Evolutionary conservation across 495 filamentous ascomycete genomes (phyloP), one percentile per base, ranked within the genome.

Genomic region (Cryomyces minteri): DNA sequence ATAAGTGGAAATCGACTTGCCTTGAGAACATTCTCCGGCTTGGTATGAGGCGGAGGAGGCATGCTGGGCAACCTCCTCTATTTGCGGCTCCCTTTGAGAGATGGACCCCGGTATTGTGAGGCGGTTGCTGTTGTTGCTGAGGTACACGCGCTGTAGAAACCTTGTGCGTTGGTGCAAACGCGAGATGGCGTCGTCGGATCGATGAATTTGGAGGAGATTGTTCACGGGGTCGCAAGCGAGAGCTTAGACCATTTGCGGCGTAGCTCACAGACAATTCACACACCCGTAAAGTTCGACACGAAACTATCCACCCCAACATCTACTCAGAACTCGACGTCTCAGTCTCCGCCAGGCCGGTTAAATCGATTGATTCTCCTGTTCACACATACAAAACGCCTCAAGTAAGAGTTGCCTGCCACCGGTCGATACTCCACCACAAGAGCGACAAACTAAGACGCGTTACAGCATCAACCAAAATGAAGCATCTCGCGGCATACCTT

Each of bases 401-500:
- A n/a, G 47, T 29, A 12, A 45, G 31, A 10, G 32, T 30, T 36
- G 10, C 31, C 25, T 6, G 28, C 32, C 18, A 25, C 18, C 18
- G 18, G 38, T n/a, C n/a, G 41, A 32, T 9, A 6, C 18, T 52
- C 8, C 28, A 32, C 9, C 31, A 6, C 28, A 51, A 30, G 18
- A 29, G 32, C 34, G 28, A 41, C 44, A 8, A 50, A 33, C 59
- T 8, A n/a, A 8, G 8, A 41, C 9, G 34, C 40, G 8, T 11
- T 18, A 11, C 39, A 54, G 50, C 49, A 60, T 42, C 57, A 45
- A 50, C 67, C 70, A 88, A 79, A 84, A 98, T 98, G 90, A 98
- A 96, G 88, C 80, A 96, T 71, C 82, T 98, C 71, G 92, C 90
- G 63, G 88, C 90, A 62, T 98, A 94, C 79, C 84, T 98, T 58